These are phyloP conservation scores for Penicilliopsis zonata DNA, from an alignment of 495 filamentous ascomycete genomes.

Conservation along the genomic window DNA sequence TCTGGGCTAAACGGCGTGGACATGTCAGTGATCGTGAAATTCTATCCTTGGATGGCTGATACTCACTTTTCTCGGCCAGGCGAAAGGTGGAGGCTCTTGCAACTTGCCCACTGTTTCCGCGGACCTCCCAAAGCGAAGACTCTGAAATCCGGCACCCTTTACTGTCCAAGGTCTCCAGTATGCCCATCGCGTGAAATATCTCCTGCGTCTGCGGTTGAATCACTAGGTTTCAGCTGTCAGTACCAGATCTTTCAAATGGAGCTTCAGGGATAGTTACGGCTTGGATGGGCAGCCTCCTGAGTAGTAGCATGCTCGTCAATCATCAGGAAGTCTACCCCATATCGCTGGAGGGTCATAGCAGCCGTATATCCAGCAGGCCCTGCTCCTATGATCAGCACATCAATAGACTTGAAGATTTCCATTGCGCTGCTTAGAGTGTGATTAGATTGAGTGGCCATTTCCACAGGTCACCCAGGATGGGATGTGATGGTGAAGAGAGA, in stretches of 20 bases:
- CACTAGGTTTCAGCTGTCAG: not conserved
- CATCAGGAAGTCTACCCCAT: conserved; percentile 1
- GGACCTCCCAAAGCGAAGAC: not conserved
- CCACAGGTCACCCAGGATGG: too few relatives aligned
- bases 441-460: too few relatives aligned
- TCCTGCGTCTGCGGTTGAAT: conserved; percentile 2
- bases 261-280: not conserved
- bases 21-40: too few relatives aligned
- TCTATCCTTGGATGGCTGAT: too few relatives aligned
- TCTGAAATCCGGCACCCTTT: not conserved
- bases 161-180: not conserved
- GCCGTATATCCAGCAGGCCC: conserved; percentile 3
- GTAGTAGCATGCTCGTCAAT: conserved; percentile 1
- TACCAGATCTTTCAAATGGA: not conserved
- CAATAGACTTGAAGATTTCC: too few relatives aligned
- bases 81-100: too few relatives aligned
- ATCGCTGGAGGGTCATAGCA: not conserved
- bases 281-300: not conserved
- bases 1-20: too few relatives aligned
- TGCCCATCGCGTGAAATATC: conserved; percentile 1
- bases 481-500: too few relatives aligned
- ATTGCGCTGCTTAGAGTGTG: not conserved
- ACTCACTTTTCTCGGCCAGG: too few relatives aligned
- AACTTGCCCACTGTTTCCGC: too few relatives aligned
- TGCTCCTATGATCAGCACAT: conserved; percentile 2